Evolutionary conservation across 2,329 filamentous ascomycete species (phyloP), one percentile per base, ranked within the genome.

Genomic region (Colletotrichum gigasporum): DNA sequence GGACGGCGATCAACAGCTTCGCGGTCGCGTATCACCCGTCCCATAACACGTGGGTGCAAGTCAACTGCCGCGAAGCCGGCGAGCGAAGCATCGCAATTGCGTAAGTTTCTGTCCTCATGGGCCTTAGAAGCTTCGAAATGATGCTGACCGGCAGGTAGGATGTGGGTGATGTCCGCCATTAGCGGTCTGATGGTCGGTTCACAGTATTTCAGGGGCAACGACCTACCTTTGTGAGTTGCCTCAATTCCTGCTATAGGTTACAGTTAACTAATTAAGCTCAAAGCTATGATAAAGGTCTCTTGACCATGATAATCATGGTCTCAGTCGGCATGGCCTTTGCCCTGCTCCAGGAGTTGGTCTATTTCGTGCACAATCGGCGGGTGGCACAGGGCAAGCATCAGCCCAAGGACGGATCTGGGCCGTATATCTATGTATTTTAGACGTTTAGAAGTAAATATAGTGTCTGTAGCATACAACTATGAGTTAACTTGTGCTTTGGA

Each of bases 11-110:
- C 3, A 85, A 86, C 69, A 74, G 73, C 2, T 79, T 85, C 35
- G 82, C 83, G 0, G 83, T 85, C 8, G 81, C 83, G 0, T 86
- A 85, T 65, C 83, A 86, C 69, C 83, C 83, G 0, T 76, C 83
- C 1, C 82, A 85, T 57, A 86, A 85, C 70, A 78, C 81, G 0
- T 86, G 83, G 83, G 73, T 83, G 16, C 82, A 85, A 68, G 71
- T 85, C 6, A 86, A 86, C 66, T 85, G 83, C 67, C 74, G 72
- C 12, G 79, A 80, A 16, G 69, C 79, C 0, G 71, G 78, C 4
- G 83, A 85, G 69, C 71, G 82, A 55, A 85, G 81, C 65, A 82
- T 86, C 52, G 76, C 74, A 18, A 79, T 86, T 47, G 82, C 83
- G 75, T 83, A 68, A 68, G 80, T 71, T 10, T 2, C 26, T 5